Percentiles rank a stretch among this genome's conserved stretches.
These are phyloP conservation scores for Fusarium pilosicola DNA, from an alignment of 2,329 filamentous ascomycete genomes.

Conservation along the genomic window DNA sequence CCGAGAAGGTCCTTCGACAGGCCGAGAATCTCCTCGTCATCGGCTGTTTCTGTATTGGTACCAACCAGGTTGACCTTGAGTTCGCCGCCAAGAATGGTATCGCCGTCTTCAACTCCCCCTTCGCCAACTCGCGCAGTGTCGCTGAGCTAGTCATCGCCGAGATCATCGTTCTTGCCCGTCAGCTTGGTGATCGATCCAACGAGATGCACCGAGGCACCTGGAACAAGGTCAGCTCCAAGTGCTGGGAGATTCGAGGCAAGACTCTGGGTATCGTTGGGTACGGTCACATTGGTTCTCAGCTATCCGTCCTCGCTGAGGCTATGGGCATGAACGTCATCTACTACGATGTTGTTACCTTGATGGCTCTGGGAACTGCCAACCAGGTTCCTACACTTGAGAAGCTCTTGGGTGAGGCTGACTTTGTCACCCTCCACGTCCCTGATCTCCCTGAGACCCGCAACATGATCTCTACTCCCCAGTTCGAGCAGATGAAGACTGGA, in stretches of 20 bases:
- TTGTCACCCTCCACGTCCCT: constrained; percentile 93
- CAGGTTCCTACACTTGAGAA: constrained; percentile 83
- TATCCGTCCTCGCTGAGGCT: constrained; percentile 93
- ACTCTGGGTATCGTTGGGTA: constrained; percentile 97
- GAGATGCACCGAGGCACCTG: constrained; percentile 95
- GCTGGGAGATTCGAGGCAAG: constrained; percentile 99
- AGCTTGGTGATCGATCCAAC: constrained; percentile 90
- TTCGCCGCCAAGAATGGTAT: constrained; percentile 87
- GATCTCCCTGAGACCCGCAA: constrained; percentile 92
- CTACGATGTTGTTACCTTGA: constrained; percentile 93
- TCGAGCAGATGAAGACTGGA: constrained; percentile 90
- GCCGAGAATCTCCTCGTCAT: constrained; percentile 96
- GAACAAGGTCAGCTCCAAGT: constrained; percentile 97
- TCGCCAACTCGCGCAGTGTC: constrained; percentile 96
- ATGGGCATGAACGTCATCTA: constrained; percentile 99
- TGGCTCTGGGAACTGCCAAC: constrained; percentile 88
- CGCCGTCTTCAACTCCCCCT: constrained; percentile 98
- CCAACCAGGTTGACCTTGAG: constrained; percentile 90
- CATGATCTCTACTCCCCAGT: constrained; percentile 83
- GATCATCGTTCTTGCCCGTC: constrained; percentile 90
- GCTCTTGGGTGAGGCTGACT: constrained; percentile 84
- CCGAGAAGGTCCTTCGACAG: constrained; percentile 82
- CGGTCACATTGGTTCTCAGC: constrained; percentile 94
- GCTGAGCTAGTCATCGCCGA: constrained; percentile 95
- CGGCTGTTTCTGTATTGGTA: constrained; percentile 99